These are phyloP conservation scores for Nannochloropsis oceanica DNA, from an alignment of 108 stramenopile genomes.

Conservation along the genomic window DNA sequence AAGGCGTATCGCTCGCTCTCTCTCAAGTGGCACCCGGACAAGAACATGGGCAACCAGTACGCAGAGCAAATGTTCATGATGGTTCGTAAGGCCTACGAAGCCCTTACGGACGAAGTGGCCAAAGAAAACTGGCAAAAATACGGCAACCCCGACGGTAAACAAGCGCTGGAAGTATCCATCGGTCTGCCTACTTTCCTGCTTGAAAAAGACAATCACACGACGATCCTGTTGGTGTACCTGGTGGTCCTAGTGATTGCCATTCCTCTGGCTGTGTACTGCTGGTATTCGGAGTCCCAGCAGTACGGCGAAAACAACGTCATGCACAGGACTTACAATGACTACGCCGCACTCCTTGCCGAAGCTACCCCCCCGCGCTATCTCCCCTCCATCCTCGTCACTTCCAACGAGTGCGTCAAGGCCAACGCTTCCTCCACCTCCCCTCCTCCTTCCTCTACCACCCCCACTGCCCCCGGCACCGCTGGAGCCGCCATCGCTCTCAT, in stretches of 20 bases:
- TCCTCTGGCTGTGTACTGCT: slow-evolving; percentile 66
- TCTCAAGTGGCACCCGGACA: slow-evolving; percentile 39
- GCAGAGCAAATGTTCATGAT: slow-evolving; percentile 46
- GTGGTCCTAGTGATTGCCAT: slow-evolving; percentile 89
- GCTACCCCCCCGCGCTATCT: background rate
- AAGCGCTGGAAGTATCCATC: slow-evolving; percentile 83
- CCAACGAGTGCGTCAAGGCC: background rate
- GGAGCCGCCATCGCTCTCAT: slow-evolving; percentile 22
- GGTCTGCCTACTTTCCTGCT: slow-evolving; percentile 84
- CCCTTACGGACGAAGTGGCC: slow-evolving; percentile 33
- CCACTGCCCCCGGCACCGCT: slow-evolving; percentile 24
- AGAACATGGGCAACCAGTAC: slow-evolving; percentile 40
- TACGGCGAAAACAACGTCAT: slow-evolving; percentile 95
- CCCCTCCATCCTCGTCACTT: background rate
- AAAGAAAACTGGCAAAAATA: slow-evolving; percentile 38
- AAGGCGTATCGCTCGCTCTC: slow-evolving; percentile 36
- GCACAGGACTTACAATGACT: slow-evolving; percentile 78
- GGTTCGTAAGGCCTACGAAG: slow-evolving; percentile 43
- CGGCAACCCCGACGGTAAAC: slow-evolving; percentile 84
- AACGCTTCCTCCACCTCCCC: background rate
- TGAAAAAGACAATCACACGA: slow-evolving; percentile 67
- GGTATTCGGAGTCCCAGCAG: slow-evolving; percentile 83
- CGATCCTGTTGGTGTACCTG: slow-evolving; percentile 79
- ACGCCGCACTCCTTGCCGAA: background rate
- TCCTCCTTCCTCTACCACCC: background rate